Conservation (phyloP, 768 basidiomycete species). For the Naganishia vishniacii region DNA sequence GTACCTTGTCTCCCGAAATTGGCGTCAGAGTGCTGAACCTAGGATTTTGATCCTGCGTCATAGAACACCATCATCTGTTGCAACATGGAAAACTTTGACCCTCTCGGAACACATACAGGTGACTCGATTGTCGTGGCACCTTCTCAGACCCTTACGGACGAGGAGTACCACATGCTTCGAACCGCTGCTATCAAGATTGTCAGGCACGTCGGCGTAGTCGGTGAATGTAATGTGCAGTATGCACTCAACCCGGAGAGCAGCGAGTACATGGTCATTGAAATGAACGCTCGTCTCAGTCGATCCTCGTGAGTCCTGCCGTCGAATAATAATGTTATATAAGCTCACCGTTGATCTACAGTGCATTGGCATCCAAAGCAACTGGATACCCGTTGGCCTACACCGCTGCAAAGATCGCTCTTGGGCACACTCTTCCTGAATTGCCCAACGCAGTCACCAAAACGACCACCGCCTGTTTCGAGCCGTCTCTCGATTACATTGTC, state of each 20-base stretch:
- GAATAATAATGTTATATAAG: neutral
- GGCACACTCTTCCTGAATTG: slow-evolving; percentile 92
- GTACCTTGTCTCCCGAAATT: slow-evolving; percentile 44
- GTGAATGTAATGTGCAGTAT: slow-evolving; percentile 62
- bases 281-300: slow-evolving; percentile 76
- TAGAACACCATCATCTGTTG: slow-evolving; percentile 99
- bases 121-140: slow-evolving; percentile 99
- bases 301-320: slow-evolving; percentile 57
- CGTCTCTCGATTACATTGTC: slow-evolving; percentile 96
- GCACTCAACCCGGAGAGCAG: slow-evolving; percentile 85
- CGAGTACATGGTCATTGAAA: slow-evolving; percentile 98
- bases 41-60: neutral
- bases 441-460: slow-evolving; percentile 99
- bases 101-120: slow-evolving; percentile 96
- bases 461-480: slow-evolving; percentile 98
- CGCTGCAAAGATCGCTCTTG: slow-evolving; percentile 96
- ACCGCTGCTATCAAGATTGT: slow-evolving; percentile 93
- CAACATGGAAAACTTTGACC: slow-evolving; percentile 82
- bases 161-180: slow-evolving; percentile 98
- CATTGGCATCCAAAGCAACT: slow-evolving; percentile 95
- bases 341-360: slow-evolving; percentile 53
- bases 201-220: slow-evolving; percentile 55
- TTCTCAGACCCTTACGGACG: slow-evolving; percentile 92
- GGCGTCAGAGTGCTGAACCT: slow-evolving; percentile 9
- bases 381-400: slow-evolving; percentile 99